Evolutionary conservation across 345 rosid genomes (phyloP), one percentile per base, ranked within the genome.

Genomic region (Luvunga scandens): DNA sequence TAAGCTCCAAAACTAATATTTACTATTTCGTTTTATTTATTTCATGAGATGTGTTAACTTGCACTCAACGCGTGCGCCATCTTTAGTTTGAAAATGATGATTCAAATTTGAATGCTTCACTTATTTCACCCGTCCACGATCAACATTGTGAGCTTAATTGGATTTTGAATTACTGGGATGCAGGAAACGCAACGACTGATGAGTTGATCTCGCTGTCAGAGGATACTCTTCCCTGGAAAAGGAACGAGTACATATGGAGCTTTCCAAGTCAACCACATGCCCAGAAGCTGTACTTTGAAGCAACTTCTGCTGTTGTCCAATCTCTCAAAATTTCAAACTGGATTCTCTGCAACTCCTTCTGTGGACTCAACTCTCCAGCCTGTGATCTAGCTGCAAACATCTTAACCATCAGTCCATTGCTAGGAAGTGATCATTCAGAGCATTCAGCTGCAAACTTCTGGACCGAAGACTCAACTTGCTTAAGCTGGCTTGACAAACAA

Each of bases 401-500:
- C 62, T 14, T 83, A 56, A 79, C 87, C 0, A 67, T 84, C 1
- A 87, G 89, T 69, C 82, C 89, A 5, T 71, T 88, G 39, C 75
- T 73, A 7, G 28, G 64, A 8, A 70, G 28, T 18, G 13, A 28
- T 31, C 71, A 60, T 66, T 63, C 39, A 9, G 28, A 39, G 24
- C 64, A 53, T 72, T 71, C 42, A 5, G 45, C 73, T 0, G 78
- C 76, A 61, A 84, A 79, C 78, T 59, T 77, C 5, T 75, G 75
- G 84, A 65, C 80, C 2, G 84, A 83, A 78, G 86, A 86, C 57
- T 70, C 69, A 21, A 62, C 83, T 48, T 81, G 84, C 77, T 73
- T 76, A 71, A 48, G 53, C 66, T 87, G 89, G 93, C 88, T 91
- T 4, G 85, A 88, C 62, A 68, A 84, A 27, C 86, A 72, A 48